phyloP scores from a whole-genome alignment of 2,329 filamentous ascomycete species.

The Alternaria sp. region DNA sequence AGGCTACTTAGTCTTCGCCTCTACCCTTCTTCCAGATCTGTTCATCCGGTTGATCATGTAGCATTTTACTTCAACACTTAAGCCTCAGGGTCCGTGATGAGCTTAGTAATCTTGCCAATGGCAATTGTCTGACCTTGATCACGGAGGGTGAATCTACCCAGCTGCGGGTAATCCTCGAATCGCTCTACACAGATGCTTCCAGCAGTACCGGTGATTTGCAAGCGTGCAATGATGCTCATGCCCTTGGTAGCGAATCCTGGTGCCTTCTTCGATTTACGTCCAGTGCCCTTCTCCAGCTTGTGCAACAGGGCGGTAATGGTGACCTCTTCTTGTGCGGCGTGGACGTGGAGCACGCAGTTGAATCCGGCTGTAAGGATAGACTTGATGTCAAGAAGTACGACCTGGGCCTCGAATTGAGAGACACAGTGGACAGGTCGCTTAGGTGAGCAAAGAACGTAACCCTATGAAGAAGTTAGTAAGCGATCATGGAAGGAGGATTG shows the following conservation, averaged over 20 bases:
- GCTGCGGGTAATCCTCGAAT: slow-evolving; percentile 93
- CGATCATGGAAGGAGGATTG: not conserved
- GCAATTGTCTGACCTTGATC: slow-evolving; percentile 95
- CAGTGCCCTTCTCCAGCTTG: slow-evolving; percentile 94
- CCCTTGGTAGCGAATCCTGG: slow-evolving; percentile 88
- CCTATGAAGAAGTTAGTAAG: slow-evolving; percentile 2
- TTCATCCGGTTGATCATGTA: not conserved
- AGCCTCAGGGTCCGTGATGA: slow-evolving; percentile 61
- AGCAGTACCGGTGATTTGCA: slow-evolving; percentile 86
- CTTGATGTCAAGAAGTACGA: slow-evolving; percentile 93
- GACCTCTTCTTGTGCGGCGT: slow-evolving; percentile 97
- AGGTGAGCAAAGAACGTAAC: slow-evolving; percentile 94
- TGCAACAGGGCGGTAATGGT: slow-evolving; percentile 89
- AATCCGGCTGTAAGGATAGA: slow-evolving; percentile 93
- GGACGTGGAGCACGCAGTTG: slow-evolving; percentile 97
- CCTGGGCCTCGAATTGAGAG: slow-evolving; percentile 90
- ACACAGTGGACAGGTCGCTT: slow-evolving; percentile 95
- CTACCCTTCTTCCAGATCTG: not conserved
- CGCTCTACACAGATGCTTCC: slow-evolving; percentile 91
- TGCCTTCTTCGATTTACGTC: slow-evolving; percentile 89
- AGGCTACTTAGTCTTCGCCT: not conserved
- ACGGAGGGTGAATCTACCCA: slow-evolving; percentile 47
- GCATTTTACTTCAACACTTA: slow-evolving; percentile 8
- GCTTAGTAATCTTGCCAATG: slow-evolving; percentile 98
- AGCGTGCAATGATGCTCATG: slow-evolving; percentile 87